Base-by-base conservation (phyloP, 2,329 filamentous ascomycete genomes). In the Chrysoporthe puriensis region DNA sequence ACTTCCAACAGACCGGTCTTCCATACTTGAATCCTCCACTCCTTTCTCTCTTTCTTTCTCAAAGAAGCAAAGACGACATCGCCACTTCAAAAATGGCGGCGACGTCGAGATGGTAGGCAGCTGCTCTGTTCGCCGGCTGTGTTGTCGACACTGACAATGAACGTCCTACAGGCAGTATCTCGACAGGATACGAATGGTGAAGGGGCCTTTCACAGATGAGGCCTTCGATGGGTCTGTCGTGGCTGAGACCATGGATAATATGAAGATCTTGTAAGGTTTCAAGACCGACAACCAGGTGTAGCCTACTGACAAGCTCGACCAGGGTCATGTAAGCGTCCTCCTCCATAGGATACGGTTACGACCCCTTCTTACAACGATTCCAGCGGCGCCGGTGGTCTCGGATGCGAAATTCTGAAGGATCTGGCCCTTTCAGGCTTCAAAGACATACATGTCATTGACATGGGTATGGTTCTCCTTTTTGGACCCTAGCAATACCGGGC, bases 401-500 rank as follows among this genome's bases (percentile, higher is more conserved):
- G 96, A 72, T 99, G 96, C 75, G 96, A 99, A 78, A 97, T 99
- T 57, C 83, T 99, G 63, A 99, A 99, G 83, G 93, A 99, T 75
- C 86, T 99, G 44, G 96, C 96, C 54, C 86, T 99, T 63, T 97
- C 95, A 1, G 94, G 94, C 40, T 99, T 99, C 83, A 96, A 92
- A 79, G 89, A 97, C 75, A 97, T 99, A 73, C 94, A 99, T 82
- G 96, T 99, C 68, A 98, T 99, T 74, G 96, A 99, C 81, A 99
- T 99, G 96, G 93, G 91, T 91, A 80, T 84, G 76, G n/a, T 18
- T 73, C 42, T 18, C 18, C 54, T 14, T n/a, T 44, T 1, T 46
- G 32, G 26, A 40, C 48, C 18, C 4, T 54, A 21, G 54, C 18
- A 46, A 34, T 18, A n/a, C 36, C 34, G 14, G 36, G 48, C 69